phyloP scores from a whole-genome alignment of 1,284 basidiomycete species.

The Anthracocystis walkeri region DNA sequence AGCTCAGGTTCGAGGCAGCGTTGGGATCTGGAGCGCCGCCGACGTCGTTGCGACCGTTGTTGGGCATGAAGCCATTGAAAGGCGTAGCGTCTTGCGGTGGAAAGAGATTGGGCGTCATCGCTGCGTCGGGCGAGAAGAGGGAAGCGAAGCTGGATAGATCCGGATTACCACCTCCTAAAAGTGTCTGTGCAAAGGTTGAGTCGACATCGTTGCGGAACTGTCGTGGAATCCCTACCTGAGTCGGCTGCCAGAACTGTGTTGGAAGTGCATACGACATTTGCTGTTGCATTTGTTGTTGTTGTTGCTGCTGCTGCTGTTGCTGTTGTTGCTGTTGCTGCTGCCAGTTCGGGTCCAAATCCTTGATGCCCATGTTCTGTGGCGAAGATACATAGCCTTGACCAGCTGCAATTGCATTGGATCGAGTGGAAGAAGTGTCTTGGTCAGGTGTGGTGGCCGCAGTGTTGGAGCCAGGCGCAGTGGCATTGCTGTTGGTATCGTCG shows the following conservation, averaged over 20 bases:
- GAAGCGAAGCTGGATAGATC: conserved; percentile 22
- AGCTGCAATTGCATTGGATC: neutral
- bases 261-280: conserved; percentile 17
- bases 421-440: conserved; percentile 21
- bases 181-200: conserved; percentile 40
- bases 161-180: conserved; percentile 30
- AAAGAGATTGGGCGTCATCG: conserved; percentile 23
- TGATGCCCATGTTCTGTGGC: conserved; percentile 3
- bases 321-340: conserved; percentile 30
- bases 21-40: neutral
- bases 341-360: conserved; percentile 8
- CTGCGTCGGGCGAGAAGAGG: conserved; percentile 17
- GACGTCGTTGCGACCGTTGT: neutral
- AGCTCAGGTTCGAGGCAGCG: neutral
- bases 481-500: conserved; percentile 4
- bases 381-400: conserved; percentile 2
- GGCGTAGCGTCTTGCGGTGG: conserved; percentile 6
- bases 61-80: conserved; percentile 9
- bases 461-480: neutral
- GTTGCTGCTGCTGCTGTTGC: conserved; percentile 22
- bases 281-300: conserved; percentile 12
- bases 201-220: conserved; percentile 23
- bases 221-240: neutral
- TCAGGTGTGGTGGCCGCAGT: conserved; percentile 14
- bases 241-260: conserved; percentile 30